Evolutionary conservation across 2,329 filamentous ascomycete species (phyloP), one percentile per base, ranked within the genome.

Genomic region (Cladophialophora psammophila): DNA sequence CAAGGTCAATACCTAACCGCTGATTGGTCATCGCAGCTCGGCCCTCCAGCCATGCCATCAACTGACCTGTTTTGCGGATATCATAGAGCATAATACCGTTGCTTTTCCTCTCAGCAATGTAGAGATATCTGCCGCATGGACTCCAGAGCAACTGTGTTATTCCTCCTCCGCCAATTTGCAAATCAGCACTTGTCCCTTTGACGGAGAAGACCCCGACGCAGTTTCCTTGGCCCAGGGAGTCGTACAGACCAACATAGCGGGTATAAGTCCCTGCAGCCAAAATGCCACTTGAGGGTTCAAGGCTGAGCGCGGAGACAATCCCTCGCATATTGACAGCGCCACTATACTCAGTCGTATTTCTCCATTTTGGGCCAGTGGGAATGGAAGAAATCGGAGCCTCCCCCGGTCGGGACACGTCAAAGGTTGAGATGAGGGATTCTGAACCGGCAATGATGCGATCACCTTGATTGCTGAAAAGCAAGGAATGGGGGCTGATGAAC

Each of bases 21-120:
- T 89, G 86, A 57, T 84, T 85, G 1, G 85, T 87, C 7, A 76
- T 57, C 1, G 81, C 79, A 9, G 77, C 77, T 53, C 82, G 78
- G 18, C 81, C 80, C 56, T 78, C 75, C 55, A 88, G 77, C 75
- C 82, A 84, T 1, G 81, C 82, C 3, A 90, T 75, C 32, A 83
- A 74, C 62, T 83, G 79, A 0, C 82, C 80, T 1, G 82, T 83
- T n/a, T 83, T 82, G 15, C 88, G 81, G 32, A 88, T 82, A 72
- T 90, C 88, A 73, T 86, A 89, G 10, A 89, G 78, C 53, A 86
- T 76, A 0, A 88, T 76, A 1, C 80, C 82, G 69, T 87, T 81
- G 62, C 85, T 86, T 65, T 82, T 81, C 20, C 87, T 80, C 73
- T 89, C 87, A 0, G 81, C 84, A 18, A 88, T 81, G 69, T 86